Evolutionary conservation across 2,329 filamentous ascomycete genomes (phyloP), one percentile per base, ranked within the genome.

Genomic region (Cercospora sp.): DNA sequence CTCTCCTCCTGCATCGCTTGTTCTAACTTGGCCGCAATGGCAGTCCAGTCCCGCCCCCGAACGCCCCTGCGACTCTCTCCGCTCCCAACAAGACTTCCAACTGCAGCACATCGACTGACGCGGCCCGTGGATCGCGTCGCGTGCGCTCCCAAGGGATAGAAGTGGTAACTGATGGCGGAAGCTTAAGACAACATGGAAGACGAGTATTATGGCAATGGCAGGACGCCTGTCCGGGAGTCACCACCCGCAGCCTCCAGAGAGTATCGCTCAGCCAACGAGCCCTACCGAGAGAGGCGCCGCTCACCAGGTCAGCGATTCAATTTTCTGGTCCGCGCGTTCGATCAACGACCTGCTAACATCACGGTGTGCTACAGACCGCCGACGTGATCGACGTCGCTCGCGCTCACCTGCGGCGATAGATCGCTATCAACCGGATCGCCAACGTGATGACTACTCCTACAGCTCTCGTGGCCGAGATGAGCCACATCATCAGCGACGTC

Each of bases 401-500:
- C 88, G 91, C 64, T 94, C 91, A 0, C 91, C 91, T 3, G 82
- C 82, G 20, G 83, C 86, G 13, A 88, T 93, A 68, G 91, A 94
- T 75, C 86, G 91, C 66, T 94, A 94, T 76, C 91, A 94, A 75
- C 91, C 91, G 23, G 85, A 89, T 60, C 88, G 90, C 33, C 70
- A 79, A 28, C 86, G 91, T 73, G 91, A 93, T 71, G 91, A 93
- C 64, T 89, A 90, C 74, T 45, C 68, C 9, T 84, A 84, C 60
- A 78, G 78, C 51, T 74, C 80, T 61, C 84, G 87, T 53, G 86
- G 88, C 63, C 89, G 92, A 67, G 88, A 90, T 73, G 78, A 78
- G 64, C 88, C 90, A 5, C 62, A 64, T 36, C 86, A 87, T 55
- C 88, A 90, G 64, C 86, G 88, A 58, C 85, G 87, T 42, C 82